phyloP scores from a whole-genome alignment of 371 early-diverging fungal genomes.

The Apophysomyces trapeziformis region DNA sequence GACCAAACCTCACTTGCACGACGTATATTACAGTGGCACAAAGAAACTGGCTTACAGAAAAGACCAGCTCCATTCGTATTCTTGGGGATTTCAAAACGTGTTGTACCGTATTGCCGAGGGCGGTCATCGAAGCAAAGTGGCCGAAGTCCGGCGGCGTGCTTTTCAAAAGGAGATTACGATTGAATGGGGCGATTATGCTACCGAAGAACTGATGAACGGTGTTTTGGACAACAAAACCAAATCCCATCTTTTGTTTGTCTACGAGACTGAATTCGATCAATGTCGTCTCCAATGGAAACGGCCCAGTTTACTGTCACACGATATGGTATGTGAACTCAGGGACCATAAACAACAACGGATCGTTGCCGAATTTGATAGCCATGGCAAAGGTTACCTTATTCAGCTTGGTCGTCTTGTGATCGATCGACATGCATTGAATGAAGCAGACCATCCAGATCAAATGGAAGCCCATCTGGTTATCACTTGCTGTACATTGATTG shows the following conservation, averaged over 20 bases:
- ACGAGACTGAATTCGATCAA: constrained; percentile 41
- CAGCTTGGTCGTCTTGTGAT: constrained; percentile 43
- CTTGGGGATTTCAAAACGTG: constrained; percentile 57
- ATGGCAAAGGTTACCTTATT: constrained; percentile 52
- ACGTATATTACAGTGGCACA: constrained; percentile 37
- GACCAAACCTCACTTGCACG: constrained; percentile 38
- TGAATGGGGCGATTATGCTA: constrained; percentile 35
- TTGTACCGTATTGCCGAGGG: constrained; percentile 28
- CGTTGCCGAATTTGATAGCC: constrained; percentile 52
- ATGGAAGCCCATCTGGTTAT: constrained; percentile 45
- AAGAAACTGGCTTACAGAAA: constrained; percentile 44
- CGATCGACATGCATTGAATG: constrained; percentile 30
- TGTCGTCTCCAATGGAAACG: constrained; percentile 45
- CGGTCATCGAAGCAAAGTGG: constrained; percentile 27
- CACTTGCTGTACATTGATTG: constrained; percentile 52
- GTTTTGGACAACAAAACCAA: constrained; percentile 38
- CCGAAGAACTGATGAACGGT: constrained; percentile 10
- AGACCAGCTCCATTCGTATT: constrained; percentile 51
- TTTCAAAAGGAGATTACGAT: constrained; percentile 51
- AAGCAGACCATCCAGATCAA: constrained; percentile 32
- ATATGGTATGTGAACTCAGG: constrained; percentile 41
- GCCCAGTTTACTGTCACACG: constrained; percentile 46
- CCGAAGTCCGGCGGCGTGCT: constrained; percentile 46
- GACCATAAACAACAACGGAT: constrained; percentile 20
- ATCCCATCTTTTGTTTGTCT: constrained; percentile 45